Base-by-base conservation (phyloP, 306 rosid genomes). In the Sindora glabra region DNA sequence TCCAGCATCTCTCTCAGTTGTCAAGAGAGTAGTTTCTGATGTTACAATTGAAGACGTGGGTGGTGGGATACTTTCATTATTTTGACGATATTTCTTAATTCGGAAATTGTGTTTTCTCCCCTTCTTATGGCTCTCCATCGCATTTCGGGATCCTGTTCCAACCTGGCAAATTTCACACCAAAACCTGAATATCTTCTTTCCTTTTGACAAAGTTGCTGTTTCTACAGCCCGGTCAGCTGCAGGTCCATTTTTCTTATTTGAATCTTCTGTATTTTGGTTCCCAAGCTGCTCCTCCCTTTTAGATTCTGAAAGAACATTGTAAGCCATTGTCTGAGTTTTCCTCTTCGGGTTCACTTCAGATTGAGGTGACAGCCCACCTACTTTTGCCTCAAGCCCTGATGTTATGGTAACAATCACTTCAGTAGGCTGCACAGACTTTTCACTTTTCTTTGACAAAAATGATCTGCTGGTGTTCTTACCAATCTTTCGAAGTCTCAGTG, bases 151-250 rank as follows among this genome's bases (percentile, higher is more conserved):
- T 27, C 0, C 1, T 58, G 82, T 19, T 65, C 74, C 62, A 41
- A 79, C 57, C 41, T 67, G 58, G 72, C 89, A 82, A 11, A 48
- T 8, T 24, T 77, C 77, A 51, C 89, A 85, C 78, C 80, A 75
- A 14, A 74, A 57, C 59, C 58, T 42, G 6, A 46, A 59, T 24
- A 32, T 44, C 22, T 29, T 67, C 15, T 12, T 48, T 27, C 18
- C 73, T 32, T 40, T 42, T 4, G 2, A 3, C 29, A 52, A 56
- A 10, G 22, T 38, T 53, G 12, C 23, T 57, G 15, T 21, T 5
- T 19, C 40, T 10, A 2, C 37, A 16, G 29, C 36, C n/a, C 19
- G 45, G 48, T 22, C 73, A 5, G 7, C 8, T 39, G 18, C 49
- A n/a, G 18, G 24, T 26, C 39, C 62, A 32, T 21, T 33, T 39